Base-by-base conservation (phyloP, 2,329 filamentous ascomycete genomes). In the Hypomyces perniciosus region DNA sequence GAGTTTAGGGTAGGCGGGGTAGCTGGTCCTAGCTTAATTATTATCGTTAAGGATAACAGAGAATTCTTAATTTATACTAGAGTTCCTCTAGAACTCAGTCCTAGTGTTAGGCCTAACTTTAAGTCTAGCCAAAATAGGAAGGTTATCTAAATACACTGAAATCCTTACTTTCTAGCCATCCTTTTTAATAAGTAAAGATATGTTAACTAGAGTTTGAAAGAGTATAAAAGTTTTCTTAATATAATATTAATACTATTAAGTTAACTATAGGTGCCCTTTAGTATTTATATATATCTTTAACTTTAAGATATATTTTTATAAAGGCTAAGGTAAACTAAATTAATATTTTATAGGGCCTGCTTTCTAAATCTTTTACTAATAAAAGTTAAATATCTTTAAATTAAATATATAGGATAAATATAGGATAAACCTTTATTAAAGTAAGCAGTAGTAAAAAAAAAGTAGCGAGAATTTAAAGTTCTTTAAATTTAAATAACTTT, bases 181-280 rank as follows among this genome's bases (percentile, higher is more conserved):
- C n/a, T n/a, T n/a, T n/a, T n/a, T n/a, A n/a, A n/a, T n/a, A n/a
- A 68, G 56, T 9, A 72, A 57, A 6, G 58, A 68, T 2, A 51
- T 60, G 53, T 68, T 52, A 59, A 64, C 69, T 38, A 73, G 62
- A 40, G 65, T 66, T 53, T 71, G 57, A 6, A 61, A 63, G 31
- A 72, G 54, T 2, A 53, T 54, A 44, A 70, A 70, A 6, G 48
- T 65, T 49, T 68, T 66, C 31, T 63, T 65, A 40, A 34, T 34
- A 34, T 7, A n/a, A n/a, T 8, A 20, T 40, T 7, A 40, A 7
- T n/a, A 26, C 13, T 8, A 20, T 7, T 26, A 6, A 20, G 6
- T 20, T 40, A 13, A 40, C 38, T 7, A 40, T n/a, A 40, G 13
- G 13, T 40, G 8, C n/a, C 8, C n/a, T n/a, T n/a, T n/a, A n/a